Conservation (phyloP, 164 flowering plant genomes). For the Stephania japonica region DNA sequence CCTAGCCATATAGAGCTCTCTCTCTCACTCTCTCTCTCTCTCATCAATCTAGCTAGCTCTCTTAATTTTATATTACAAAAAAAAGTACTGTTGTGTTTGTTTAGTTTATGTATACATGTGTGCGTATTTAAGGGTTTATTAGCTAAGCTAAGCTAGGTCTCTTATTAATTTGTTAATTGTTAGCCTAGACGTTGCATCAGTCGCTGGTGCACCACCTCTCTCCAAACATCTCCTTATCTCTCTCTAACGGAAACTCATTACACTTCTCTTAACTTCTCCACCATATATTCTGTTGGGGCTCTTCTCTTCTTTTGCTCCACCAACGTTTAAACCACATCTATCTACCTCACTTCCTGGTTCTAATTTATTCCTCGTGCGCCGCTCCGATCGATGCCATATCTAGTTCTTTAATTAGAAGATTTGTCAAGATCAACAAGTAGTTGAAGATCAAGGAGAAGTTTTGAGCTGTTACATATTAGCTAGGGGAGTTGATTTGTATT, state of each 20-base stretch:
- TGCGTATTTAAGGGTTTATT: constrained; percentile 4
- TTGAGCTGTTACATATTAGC: neutral
- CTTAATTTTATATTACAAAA: too few species aligned
- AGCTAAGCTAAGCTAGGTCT: constrained; percentile 8
- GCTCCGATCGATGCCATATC: too few species aligned
- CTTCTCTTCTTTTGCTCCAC: constrained; percentile 14
- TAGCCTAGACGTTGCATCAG: constrained; percentile 72
- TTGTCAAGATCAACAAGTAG: too few species aligned
- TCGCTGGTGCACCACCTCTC: constrained; percentile 37
- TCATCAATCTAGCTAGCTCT: neutral
- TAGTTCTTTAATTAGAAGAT: too few species aligned
- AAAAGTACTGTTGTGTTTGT: neutral
- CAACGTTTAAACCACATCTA: too few species aligned
- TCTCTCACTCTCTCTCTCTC: constrained; percentile 5
- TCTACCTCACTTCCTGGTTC: neutral
- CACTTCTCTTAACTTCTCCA: constrained; percentile 8
- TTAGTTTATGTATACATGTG: neutral
- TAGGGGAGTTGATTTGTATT: neutral
- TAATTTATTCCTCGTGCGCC: too few species aligned
- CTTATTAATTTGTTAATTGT: constrained; percentile 15
- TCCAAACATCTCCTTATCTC: constrained; percentile 35
- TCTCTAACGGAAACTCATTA: constrained; percentile 38
- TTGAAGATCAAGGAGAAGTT: neutral
- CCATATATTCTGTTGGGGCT: constrained; percentile 18
- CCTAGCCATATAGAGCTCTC: constrained; percentile 31